Evolutionary conservation across 768 basidiomycete genomes (phyloP), one percentile per base, ranked within the genome.

Genomic region (Serendipita vermifera): DNA sequence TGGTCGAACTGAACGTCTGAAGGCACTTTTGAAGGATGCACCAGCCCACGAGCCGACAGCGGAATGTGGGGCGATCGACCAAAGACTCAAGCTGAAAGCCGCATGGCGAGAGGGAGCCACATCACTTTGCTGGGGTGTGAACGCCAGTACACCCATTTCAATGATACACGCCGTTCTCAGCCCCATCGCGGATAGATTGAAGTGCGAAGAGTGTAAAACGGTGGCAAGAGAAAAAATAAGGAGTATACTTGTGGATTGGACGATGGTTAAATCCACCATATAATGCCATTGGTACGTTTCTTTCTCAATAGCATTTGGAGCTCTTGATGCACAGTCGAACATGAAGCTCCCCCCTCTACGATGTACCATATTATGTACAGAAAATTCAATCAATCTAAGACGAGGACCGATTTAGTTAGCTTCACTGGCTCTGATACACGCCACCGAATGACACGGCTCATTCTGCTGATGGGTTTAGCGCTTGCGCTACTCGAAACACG

Each of bases 401-500:
- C n/a, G n/a, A n/a, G n/a, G n/a, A n/a, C n/a, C n/a, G n/a, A n/a
- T n/a, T n/a, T n/a, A n/a, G n/a, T n/a, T n/a, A n/a, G n/a, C n/a
- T n/a, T n/a, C n/a, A n/a, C n/a, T n/a, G n/a, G n/a, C n/a, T n/a
- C n/a, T n/a, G n/a, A n/a, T n/a, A n/a, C n/a, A n/a, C n/a, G n/a
- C n/a, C n/a, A n/a, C n/a, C n/a, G n/a, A n/a, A n/a, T n/a, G n/a
- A n/a, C n/a, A n/a, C n/a, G n/a, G n/a, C n/a, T n/a, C n/a, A n/a
- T n/a, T n/a, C n/a, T n/a, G n/a, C n/a, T n/a, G n/a, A n/a, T n/a
- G n/a, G n/a, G n/a, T n/a, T n/a, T n/a, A n/a, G n/a, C n/a, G 70
- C 62, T 97, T 67, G 77, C 77, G 5, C 77, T 90, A 40, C 73
- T 96, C 38, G 87, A 92, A 73, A 79, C 77, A 76, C 78, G 93